Base-by-base conservation (phyloP, 2,329 filamentous ascomycete genomes). In the Pyrenochaeta sp. region DNA sequence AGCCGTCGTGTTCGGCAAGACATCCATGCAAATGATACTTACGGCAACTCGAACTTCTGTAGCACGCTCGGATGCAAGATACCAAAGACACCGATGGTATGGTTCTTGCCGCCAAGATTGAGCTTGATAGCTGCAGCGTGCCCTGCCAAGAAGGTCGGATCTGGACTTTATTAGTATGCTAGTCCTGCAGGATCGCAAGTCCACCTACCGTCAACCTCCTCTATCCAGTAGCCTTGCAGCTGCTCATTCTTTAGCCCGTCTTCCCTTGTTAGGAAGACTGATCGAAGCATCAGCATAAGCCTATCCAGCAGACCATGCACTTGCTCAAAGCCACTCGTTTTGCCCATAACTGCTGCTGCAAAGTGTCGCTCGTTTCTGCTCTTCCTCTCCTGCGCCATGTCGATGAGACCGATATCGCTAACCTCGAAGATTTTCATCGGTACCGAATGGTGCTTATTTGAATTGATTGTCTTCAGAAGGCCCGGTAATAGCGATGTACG, bases 301-400 rank as follows among this genome's bases (percentile, higher is more conserved):
- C 95, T 89, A 77, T 99, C 95, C 37, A 99, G 81, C 62, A 99
- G 83, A 52, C 95, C 95, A 78, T 99, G 96, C 2, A 99, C 92
- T 60, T 96, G 82, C 79, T 99, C 95, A 76, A 99, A 99, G 36
- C 96, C 95, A 66, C 89, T 92, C 3, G 88, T 91, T 83, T 95
- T 97, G 71, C 93, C 93, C 78, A 94, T 97, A 85, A 90, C 97
- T 1, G 92, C 93, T 9, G 93, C 95, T n/a, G 91, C 92, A 75
- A 97, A 98, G 79, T 96, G 94, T 50, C 94, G 84, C 82, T 97
- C 91, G 75, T 99, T 99, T 64, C 92, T 87, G 65, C 67, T 90
- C 81, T 92, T 92, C 61, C 95, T 87, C 83, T 99, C 95, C 41
- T 87, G 77, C 12, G 81, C 82, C 58, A 88, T 78, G 68, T 97